phyloP scores from a whole-genome alignment of 306 rosid species.

The Coriaria nepalensis region DNA sequence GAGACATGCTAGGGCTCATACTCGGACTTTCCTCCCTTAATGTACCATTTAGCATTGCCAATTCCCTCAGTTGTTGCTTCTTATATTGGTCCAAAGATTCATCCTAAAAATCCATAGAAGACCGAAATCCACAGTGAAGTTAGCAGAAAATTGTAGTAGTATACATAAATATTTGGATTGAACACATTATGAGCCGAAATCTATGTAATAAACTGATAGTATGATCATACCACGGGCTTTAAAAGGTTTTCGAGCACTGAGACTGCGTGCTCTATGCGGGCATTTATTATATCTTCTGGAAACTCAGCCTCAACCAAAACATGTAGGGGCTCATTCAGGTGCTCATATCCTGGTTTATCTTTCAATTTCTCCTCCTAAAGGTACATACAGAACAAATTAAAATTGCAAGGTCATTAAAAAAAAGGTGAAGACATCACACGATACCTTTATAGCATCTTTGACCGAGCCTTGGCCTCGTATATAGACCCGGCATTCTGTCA shows the following conservation, averaged over 20 bases:
- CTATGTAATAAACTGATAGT: not conserved
- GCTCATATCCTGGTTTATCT: conserved; percentile 81
- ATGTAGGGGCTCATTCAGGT: conserved; percentile 79
- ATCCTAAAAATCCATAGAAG: conserved; percentile 28
- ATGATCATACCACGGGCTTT: conserved; percentile 72
- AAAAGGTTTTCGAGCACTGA: conserved; percentile 67
- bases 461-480: conserved; percentile 88
- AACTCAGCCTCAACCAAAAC: conserved; percentile 88
- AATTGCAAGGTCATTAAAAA: not conserved
- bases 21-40: conserved; percentile 91
- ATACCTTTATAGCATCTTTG: conserved; percentile 79
- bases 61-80: conserved; percentile 79
- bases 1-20: conserved; percentile 93
- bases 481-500: conserved; percentile 84
- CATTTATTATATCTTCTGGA: conserved; percentile 63
- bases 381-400: not conserved
- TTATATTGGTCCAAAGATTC: conserved; percentile 82
- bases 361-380: conserved; percentile 79
- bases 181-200: too few species aligned
- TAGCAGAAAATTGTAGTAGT: too few species aligned
- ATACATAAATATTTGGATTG: too few species aligned
- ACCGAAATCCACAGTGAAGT: too few species aligned
- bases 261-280: conserved; percentile 78
- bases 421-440: not conserved
- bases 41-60: conserved; percentile 81